These are phyloP conservation scores for Pseudopithomyces chartarum DNA, from an alignment of 2,329 filamentous ascomycete genomes.

Conservation along the genomic window DNA sequence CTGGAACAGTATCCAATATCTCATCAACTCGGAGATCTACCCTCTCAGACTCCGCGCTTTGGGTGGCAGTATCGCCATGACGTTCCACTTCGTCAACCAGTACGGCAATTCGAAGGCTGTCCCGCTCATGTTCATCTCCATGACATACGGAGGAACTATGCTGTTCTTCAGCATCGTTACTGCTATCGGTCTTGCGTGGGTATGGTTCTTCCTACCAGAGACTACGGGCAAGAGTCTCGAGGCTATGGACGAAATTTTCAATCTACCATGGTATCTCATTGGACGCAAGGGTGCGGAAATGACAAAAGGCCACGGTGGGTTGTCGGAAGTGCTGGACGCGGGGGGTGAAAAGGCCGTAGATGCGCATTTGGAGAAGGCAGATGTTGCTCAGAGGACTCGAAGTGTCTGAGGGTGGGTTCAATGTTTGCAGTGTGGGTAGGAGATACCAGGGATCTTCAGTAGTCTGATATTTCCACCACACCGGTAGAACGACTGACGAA, in stretches of 20 bases:
- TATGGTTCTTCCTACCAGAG: conserved; percentile 75
- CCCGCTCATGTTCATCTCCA: conserved; percentile 72
- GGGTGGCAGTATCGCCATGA: conserved; percentile 75
- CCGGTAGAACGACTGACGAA: no score
- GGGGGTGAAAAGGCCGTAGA: conserved; percentile 39
- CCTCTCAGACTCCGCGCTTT: conserved; percentile 74
- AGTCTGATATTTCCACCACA: no score
- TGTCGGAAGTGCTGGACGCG: conserved; percentile 39
- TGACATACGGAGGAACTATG: conserved; percentile 70
- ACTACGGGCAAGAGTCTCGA: conserved; percentile 68
- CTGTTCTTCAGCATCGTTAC: conserved; percentile 76
- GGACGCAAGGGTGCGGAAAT: conserved; percentile 53
- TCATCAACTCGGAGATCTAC: conserved; percentile 78
- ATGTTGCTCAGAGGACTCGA: not conserved
- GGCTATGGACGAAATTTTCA: conserved; percentile 74
- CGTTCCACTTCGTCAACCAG: conserved; percentile 78
- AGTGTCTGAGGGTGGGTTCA: not conserved
- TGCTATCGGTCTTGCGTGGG: conserved; percentile 69
- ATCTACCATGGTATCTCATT: conserved; percentile 75
- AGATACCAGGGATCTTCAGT: not conserved
- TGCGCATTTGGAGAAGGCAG: conserved; percentile 30
- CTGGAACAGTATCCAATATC: conserved; percentile 80
- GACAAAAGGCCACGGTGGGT: conserved; percentile 36
- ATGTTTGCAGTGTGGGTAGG: not conserved
- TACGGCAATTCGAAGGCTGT: conserved; percentile 76